These are phyloP conservation scores for Alternaria dauci DNA, from an alignment of 2,329 filamentous ascomycete genomes.

Conservation along the genomic window DNA sequence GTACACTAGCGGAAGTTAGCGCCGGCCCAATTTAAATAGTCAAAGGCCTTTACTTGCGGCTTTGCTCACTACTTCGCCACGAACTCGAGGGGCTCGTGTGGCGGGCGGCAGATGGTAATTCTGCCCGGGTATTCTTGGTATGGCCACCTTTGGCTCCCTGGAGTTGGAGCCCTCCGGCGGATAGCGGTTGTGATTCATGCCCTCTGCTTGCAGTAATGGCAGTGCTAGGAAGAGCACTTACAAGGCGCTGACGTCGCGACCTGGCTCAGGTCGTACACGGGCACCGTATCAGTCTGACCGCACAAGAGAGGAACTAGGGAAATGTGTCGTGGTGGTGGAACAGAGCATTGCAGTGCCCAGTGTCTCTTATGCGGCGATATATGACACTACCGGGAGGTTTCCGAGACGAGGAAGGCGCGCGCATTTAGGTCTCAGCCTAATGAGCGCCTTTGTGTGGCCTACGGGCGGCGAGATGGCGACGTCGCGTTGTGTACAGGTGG, in stretches of 20 bases:
- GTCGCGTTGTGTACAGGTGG: conserved; percentile 6
- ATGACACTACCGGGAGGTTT: neutral
- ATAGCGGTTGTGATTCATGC: neutral
- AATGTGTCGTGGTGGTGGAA: neutral
- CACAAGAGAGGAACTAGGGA: too few relatives aligned
- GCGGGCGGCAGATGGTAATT: conserved; percentile 3
- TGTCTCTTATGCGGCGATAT: neutral
- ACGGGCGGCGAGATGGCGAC: neutral
- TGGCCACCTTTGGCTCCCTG: conserved; percentile 15
- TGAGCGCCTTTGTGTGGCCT: neutral
- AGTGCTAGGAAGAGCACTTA: neutral
- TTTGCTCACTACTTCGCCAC: conserved; percentile 22
- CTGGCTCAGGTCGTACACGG: too few relatives aligned
- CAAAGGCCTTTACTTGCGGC: conserved; percentile 15
- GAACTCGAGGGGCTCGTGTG: conserved; percentile 6
- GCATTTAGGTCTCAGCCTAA: neutral
- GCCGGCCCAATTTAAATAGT: neutral
- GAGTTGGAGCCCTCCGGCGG: conserved; percentile 4
- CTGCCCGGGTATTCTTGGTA: conserved; percentile 9
- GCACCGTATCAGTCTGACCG: too few relatives aligned
- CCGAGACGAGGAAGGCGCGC: neutral
- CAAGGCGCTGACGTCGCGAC: neutral
- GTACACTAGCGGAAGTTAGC: conserved; percentile 22
- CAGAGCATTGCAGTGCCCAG: neutral
- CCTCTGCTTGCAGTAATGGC: neutral